These are phyloP conservation scores for Syncephalastrum monosporum DNA, from an alignment of 371 early-diverging fungal species.

Conservation along the genomic window DNA sequence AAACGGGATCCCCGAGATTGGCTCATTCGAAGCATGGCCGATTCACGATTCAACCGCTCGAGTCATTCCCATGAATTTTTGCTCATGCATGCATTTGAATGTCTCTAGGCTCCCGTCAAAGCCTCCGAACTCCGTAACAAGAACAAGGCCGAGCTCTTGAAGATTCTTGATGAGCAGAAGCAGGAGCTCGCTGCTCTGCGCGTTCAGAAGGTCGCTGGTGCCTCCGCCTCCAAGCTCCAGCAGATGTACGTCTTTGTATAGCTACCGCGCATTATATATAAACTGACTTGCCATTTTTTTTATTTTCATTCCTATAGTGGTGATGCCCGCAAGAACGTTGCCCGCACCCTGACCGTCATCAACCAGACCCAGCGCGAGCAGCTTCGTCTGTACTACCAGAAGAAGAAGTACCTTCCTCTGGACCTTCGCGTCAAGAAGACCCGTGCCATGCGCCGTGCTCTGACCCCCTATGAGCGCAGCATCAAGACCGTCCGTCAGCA, in stretches of 20 bases:
- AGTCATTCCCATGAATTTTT: too few species aligned
- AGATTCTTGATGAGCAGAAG: slow-evolving; percentile 90
- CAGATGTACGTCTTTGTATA: slow-evolving; percentile 64
- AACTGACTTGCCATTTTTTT: background rate
- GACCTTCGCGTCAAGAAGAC: slow-evolving; percentile 96
- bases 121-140: slow-evolving; percentile 89
- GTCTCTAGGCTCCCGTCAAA: slow-evolving; percentile 74
- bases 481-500: slow-evolving; percentile 73
- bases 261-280: too few species aligned
- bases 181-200: slow-evolving; percentile 87
- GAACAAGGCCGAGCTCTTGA: slow-evolving; percentile 85
- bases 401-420: slow-evolving; percentile 89
- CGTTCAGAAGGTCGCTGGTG: slow-evolving; percentile 88
- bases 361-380: slow-evolving; percentile 84
- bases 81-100: too few species aligned
- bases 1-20: too few species aligned
- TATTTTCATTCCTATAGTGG: slow-evolving; percentile 39
- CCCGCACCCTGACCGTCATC: slow-evolving; percentile 92
- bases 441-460: slow-evolving; percentile 92
- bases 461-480: slow-evolving; percentile 75
- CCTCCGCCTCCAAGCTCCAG: slow-evolving; percentile 71
- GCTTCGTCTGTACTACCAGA: slow-evolving; percentile 80
- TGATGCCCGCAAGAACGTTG: slow-evolving; percentile 87
- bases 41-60: too few species aligned
- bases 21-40: too few species aligned